These are phyloP conservation scores for Annulohypoxylon truncatum DNA, from an alignment of 2,329 filamentous ascomycete genomes.

Conservation along the genomic window DNA sequence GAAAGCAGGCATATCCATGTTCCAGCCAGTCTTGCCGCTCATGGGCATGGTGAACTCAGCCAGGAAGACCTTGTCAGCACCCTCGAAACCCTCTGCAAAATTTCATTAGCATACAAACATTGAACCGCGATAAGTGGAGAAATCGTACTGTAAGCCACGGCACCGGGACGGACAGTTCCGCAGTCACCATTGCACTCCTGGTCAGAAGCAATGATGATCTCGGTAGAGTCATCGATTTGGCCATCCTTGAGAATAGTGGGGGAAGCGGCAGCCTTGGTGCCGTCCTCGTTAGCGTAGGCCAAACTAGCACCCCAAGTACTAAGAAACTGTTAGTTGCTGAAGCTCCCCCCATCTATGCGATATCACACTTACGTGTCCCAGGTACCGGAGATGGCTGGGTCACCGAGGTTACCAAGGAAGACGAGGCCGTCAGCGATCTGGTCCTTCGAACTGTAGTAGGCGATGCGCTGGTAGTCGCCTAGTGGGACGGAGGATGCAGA, in stretches of 20 bases:
- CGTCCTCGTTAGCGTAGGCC: constrained; percentile 59
- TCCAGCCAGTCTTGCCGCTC: constrained; percentile 63
- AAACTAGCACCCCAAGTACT: constrained; percentile 60
- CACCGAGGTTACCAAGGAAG: constrained; percentile 63
- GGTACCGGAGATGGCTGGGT: constrained; percentile 54
- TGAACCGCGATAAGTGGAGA: constrained; percentile 6
- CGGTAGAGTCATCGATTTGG: constrained; percentile 56
- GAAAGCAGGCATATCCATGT: constrained; percentile 76
- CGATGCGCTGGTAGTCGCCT: constrained; percentile 56
- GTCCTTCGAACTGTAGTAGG: constrained; percentile 59
- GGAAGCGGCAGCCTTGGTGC: constrained; percentile 52
- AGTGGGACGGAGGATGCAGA: constrained; percentile 25
- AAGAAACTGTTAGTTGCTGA: constrained; percentile 12
- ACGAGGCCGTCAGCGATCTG: constrained; percentile 57
- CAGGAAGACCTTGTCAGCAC: constrained; percentile 77
- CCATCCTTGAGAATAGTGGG: constrained; percentile 56
- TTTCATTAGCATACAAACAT: neutral
- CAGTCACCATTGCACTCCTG: constrained; percentile 57
- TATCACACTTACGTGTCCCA: constrained; percentile 56
- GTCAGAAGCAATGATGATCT: constrained; percentile 61
- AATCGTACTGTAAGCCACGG: constrained; percentile 59
- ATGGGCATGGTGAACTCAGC: constrained; percentile 79
- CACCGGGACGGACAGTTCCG: constrained; percentile 57
- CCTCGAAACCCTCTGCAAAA: constrained; percentile 73
- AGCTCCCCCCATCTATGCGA: neutral